phyloP scores from a whole-genome alignment of 2,329 filamentous ascomycete species.

The Penicillium paneum region DNA sequence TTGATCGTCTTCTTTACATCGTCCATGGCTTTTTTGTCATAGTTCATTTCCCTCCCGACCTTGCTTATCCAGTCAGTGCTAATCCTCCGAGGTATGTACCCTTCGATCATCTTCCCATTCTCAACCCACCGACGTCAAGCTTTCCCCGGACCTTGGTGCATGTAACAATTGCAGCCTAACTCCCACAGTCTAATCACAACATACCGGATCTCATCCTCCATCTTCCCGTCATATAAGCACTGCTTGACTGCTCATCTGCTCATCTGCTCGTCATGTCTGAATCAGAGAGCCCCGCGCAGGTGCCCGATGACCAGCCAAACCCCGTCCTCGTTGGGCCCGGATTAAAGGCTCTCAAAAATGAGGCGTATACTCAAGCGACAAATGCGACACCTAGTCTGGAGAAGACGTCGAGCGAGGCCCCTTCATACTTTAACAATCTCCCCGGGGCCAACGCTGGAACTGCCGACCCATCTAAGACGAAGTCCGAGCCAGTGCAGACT shows the following conservation, averaged over 20 bases:
- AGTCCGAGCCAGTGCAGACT: conserved; percentile 40
- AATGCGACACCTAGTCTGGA: conserved; percentile 29
- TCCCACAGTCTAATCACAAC: conserved; percentile 7
- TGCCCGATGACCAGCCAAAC: conserved; percentile 31
- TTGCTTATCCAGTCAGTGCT: conserved; percentile 11
- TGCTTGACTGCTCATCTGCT: no score
- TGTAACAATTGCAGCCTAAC: conserved; percentile 17
- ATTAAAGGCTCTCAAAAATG: conserved; percentile 25
- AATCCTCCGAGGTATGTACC: conserved; percentile 21
- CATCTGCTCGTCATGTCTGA: conserved; percentile 22
- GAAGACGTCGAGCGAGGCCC: conserved; percentile 18
- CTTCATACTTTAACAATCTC: conserved; percentile 31
- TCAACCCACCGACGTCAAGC: conserved; percentile 3
- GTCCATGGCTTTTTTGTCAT: conserved; percentile 18
- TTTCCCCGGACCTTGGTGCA: conserved; percentile 2
- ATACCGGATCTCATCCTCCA: not conserved
- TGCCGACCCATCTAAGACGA: conserved; percentile 13
- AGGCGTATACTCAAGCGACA: conserved; percentile 29
- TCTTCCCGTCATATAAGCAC: not conserved
- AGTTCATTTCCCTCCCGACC: conserved; percentile 10
- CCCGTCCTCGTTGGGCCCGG: conserved; percentile 31
- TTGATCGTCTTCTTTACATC: not conserved
- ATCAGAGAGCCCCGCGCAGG: conserved; percentile 21
- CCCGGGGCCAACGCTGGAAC: conserved; percentile 23
- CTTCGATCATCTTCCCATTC: conserved; percentile 7